Percentiles rank a stretch among this genome's conserved stretches.
Evolutionary conservation across 192 early-diverging fungal genomes (phyloP).

Genomic region (Coemansia biformis): DNA sequence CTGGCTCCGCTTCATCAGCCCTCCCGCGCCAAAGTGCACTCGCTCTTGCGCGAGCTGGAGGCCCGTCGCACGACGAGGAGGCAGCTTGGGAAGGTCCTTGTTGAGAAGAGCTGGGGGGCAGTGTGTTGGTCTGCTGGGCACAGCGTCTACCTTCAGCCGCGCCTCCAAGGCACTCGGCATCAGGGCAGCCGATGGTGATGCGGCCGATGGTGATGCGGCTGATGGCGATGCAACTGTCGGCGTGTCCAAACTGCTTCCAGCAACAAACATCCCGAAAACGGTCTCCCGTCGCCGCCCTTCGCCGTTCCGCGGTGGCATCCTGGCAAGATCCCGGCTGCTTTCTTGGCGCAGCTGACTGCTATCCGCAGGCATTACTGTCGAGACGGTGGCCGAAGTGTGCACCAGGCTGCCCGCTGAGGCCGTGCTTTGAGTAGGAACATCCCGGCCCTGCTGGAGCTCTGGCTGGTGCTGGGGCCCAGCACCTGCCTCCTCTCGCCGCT

Average conservation of each 20-base stretch:
- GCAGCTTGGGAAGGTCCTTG: conserved; percentile 28
- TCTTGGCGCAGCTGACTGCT: not conserved
- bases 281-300: conserved; percentile 23
- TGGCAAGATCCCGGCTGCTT: conserved; percentile 4
- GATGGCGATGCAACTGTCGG: conserved; percentile 1
- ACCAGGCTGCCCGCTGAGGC: not conserved
- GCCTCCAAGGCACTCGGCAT: too few relatives aligned
- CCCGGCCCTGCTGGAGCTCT: not conserved
- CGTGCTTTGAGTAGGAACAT: conserved; percentile 5
- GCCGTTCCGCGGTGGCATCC: not conserved
- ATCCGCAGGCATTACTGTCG: conserved; percentile 8
- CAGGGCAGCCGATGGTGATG: too few relatives aligned
- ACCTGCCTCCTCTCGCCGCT: conserved; percentile 13
- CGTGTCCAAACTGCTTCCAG: not conserved
- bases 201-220: too few relatives aligned
- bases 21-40: too few relatives aligned
- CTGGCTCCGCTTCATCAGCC: conserved; percentile 22
- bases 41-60: too few relatives aligned
- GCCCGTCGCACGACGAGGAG: not conserved
- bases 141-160: too few relatives aligned
- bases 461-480: not conserved
- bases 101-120: conserved; percentile 4
- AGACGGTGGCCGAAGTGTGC: not conserved
- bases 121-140: too few relatives aligned
- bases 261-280: conserved; percentile 38